Base-by-base conservation (phyloP, 176 grass and related monocot genomes). In the Cocos nucifera region DNA sequence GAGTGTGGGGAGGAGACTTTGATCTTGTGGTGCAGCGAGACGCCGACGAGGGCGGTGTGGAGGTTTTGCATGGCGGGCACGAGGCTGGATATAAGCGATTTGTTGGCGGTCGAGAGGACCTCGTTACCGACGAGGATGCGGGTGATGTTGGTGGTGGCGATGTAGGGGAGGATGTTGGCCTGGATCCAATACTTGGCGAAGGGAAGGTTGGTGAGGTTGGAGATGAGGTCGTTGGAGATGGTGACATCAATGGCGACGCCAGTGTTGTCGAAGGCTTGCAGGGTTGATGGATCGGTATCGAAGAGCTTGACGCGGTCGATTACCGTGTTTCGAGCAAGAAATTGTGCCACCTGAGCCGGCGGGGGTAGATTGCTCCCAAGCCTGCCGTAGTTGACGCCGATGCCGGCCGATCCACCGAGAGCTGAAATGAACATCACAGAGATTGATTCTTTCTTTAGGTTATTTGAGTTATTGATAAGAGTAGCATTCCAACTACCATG, bases 21-120 rank as follows among this genome's bases (percentile, higher is more conserved):
- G 53, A 95, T 51, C 18, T 4, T 29, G 17, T 61, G 15, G 55
- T 80, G 65, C 56, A 79, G 68, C 3, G 79, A 44, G 53, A 22
- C 57, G 32, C 53, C 39, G 53, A 58, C 74, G 49, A 90, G 91
- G 58, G 80, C 83, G 5, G 78, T 21, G 72, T 82, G 86, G 29
- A 90, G 64, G 80, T 79, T 96, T 49, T 66, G 80, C 78, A 96
- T 87, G 49, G 91, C 83, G 27, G 86, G 91, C 4, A 84, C 64
- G 22, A 90, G 80, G 58, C 56, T 28, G 17, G 76, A 56, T 15
- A 83, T 63, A 28, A 90, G 66, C 16, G 80, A 69, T 21, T 75
- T 73, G 77, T 87, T 79, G 60, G 77, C 80, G 29, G 85, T 65
- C 6, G 91, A 79, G 75, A 77, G 50, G 5, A 86, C 72, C 66